Percentiles rank a stretch among this genome's conserved stretches.
Conservation (phyloP, 495 filamentous ascomycete genomes). For the Aspergillus taichungensis region DNA sequence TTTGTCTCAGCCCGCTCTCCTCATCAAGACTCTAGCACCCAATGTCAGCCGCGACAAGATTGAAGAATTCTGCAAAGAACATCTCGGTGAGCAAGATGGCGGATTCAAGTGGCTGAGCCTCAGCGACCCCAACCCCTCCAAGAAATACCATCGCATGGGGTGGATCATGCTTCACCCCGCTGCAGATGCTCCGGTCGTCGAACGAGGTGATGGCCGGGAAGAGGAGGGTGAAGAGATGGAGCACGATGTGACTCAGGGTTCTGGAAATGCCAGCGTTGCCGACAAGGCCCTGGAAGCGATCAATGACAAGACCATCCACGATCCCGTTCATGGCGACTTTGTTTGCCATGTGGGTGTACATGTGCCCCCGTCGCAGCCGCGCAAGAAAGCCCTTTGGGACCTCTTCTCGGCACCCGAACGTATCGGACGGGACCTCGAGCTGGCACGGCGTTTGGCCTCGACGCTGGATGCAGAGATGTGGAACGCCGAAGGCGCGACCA, state of each 20-base stretch:
- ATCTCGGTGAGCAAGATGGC: conserved; percentile 75
- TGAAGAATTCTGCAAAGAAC: conserved; percentile 85
- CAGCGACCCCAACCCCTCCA: conserved; percentile 92
- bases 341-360: conserved; percentile 96
- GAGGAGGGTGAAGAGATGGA: conserved; percentile 55
- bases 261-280: conserved; percentile 42
- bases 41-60: conserved; percentile 92
- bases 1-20: conserved; percentile 73
- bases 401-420: conserved; percentile 85
- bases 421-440: conserved; percentile 72
- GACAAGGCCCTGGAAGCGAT: conserved; percentile 84
- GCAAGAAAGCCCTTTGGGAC: conserved; percentile 97
- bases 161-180: conserved; percentile 93
- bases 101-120: conserved; percentile 88
- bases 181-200: conserved; percentile 47
- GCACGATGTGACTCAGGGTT: conserved; percentile 23
- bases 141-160: conserved; percentile 95
- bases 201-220: conserved; percentile 51
- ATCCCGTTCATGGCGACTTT: conserved; percentile 87
- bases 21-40: conserved; percentile 97
- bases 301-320: conserved; percentile 93
- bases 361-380: conserved; percentile 70
- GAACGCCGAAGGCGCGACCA: conserved; percentile 57
- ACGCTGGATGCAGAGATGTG: conserved; percentile 80
- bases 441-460: conserved; percentile 63